A percentile compares a stretch with the other conserved stretches of the same genome.
Conservation (phyloP, 2,329 filamentous ascomycete species). For the Rhexocercosporidium sp. region DNA sequence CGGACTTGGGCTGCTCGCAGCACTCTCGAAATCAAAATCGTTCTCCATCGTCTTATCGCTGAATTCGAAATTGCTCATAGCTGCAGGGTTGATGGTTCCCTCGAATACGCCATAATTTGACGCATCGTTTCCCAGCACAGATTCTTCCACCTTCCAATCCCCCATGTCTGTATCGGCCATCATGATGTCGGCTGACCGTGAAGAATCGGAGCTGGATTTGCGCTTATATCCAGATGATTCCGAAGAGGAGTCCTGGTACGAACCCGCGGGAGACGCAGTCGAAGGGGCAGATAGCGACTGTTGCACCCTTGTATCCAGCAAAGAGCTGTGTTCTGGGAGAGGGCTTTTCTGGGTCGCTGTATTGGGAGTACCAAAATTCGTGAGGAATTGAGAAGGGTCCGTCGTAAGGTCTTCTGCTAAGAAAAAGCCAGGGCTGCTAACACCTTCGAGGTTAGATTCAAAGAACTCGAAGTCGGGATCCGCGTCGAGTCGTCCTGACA, state of each 20-base stretch:
- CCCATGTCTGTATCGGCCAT: slow-evolving; percentile 50
- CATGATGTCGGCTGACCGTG: slow-evolving; percentile 51
- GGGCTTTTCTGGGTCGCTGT: slow-evolving; percentile 36
- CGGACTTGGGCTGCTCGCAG: slow-evolving; percentile 60
- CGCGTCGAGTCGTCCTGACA: slow-evolving; percentile 41
- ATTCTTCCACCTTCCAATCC: slow-evolving; percentile 50
- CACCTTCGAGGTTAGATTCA: slow-evolving; percentile 42
- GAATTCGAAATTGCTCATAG: slow-evolving; percentile 44
- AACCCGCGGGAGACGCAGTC: slow-evolving; percentile 43
- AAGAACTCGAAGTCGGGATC: slow-evolving; percentile 47
- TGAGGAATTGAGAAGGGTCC: slow-evolving; percentile 35
- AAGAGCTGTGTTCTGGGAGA: slow-evolving; percentile 27
- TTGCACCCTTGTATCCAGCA: slow-evolving; percentile 32
- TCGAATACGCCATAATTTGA: slow-evolving; percentile 45
- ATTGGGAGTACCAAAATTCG: slow-evolving; percentile 36
- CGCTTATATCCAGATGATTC: slow-evolving; percentile 58
- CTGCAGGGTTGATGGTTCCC: slow-evolving; percentile 46
- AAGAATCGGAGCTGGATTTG: slow-evolving; percentile 52
- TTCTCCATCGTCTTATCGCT: slow-evolving; percentile 54
- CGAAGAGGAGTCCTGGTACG: slow-evolving; percentile 56
- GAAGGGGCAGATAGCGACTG: slow-evolving; percentile 38
- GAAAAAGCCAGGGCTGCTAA: slow-evolving; percentile 41
- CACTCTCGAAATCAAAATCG: slow-evolving; percentile 63
- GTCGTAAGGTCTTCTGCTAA: slow-evolving; percentile 38
- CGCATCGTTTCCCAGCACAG: slow-evolving; percentile 46